These are phyloP conservation scores for Aspergillus sp. DNA, from an alignment of 2,329 filamentous ascomycete species.

Conservation along the genomic window DNA sequence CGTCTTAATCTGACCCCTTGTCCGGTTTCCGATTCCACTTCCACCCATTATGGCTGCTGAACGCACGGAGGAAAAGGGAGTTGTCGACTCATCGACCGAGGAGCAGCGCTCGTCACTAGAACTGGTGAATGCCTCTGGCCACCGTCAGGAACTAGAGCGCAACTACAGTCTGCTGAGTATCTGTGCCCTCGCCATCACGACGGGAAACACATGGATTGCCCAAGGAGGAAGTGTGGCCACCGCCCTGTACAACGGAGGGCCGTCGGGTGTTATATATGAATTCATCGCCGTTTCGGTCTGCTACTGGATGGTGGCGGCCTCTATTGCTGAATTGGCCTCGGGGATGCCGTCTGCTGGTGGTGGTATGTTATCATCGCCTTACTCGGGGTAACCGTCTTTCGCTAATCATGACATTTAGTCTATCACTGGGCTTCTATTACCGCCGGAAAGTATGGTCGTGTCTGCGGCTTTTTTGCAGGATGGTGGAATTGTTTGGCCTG, in stretches of 20 bases:
- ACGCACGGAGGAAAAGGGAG: conserved; percentile 23
- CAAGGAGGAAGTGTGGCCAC: conserved; percentile 60
- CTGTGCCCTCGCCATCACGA: conserved; percentile 60
- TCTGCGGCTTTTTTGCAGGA: conserved; percentile 49
- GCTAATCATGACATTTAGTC: conserved; percentile 34
- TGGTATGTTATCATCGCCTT: conserved; percentile 28
- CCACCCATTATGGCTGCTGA: conserved; percentile 17
- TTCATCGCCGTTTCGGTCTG: conserved; percentile 53
- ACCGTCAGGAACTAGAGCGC: conserved; percentile 62
- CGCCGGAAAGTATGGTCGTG: conserved; percentile 55
- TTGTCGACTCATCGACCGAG: conserved; percentile 20
- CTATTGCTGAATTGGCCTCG: conserved; percentile 60
- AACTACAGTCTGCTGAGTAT: conserved; percentile 63
- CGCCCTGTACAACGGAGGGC: conserved; percentile 61
- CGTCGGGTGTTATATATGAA: conserved; percentile 63
- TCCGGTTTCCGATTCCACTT: background rate
- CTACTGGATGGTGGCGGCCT: conserved; percentile 60
- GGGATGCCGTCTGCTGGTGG: conserved; percentile 62
- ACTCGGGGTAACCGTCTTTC: background rate
- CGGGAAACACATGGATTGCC: conserved; percentile 66
- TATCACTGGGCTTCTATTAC: conserved; percentile 64
- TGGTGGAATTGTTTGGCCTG: conserved; percentile 51
- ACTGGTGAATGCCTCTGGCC: conserved; percentile 63
- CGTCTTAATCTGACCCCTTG: background rate
- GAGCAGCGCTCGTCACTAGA: conserved; percentile 35